Base-by-base conservation (phyloP, 2,329 filamentous ascomycete species). In the Podosphaera fusca region DNA sequence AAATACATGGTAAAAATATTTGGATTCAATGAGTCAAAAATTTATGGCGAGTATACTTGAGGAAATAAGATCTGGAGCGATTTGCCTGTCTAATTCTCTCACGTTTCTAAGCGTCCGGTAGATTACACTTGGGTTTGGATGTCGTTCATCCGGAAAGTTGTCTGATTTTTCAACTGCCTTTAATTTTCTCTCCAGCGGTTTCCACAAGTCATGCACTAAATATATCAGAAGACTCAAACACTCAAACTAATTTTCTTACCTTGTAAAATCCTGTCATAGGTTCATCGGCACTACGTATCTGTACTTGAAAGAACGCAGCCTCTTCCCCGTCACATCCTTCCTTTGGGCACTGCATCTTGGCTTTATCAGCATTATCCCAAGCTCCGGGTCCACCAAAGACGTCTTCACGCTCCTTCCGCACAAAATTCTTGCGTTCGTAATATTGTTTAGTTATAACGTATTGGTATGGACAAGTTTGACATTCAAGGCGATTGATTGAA, bases 181-280 rank as follows among this genome's bases (percentile, higher is more conserved):
- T 58, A 84, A 63, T 82, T 81, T 64, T 84, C 81, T 70, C 79
- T 78, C 81, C 81, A 85, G 57, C 78, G 71, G 60, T 78, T 72
- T 31, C 75, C 77, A 63, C 81, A 85, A 10, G 74, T 74, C 78
- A 83, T 84, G 66, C 81, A 85, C 79, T 80, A 61, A 58, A 38
- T 12, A 4, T 33, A 38, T 51, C 14, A 49, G 56, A 61, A 61
- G 56, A 50, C 58, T 58, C 21, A 36, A 35, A 58, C 57, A 36
- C 59, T 42, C 51, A 59, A 56, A 35, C 53, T 45, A 52, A 42
- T 8, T 4, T 6, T 46, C n/a, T 57, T 66, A 87, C 85, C 79
- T 88, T 92, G 72, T 84, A 94, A 71, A 96, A 96, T 59, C 82
- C 90, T 63, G 92, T 98, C 85, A 95, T 95, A 59, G 92, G 92